These are phyloP conservation scores for Nicotiana benthamiana DNA, from an alignment of 257 asterid genomes.

Conservation along the genomic window DNA sequence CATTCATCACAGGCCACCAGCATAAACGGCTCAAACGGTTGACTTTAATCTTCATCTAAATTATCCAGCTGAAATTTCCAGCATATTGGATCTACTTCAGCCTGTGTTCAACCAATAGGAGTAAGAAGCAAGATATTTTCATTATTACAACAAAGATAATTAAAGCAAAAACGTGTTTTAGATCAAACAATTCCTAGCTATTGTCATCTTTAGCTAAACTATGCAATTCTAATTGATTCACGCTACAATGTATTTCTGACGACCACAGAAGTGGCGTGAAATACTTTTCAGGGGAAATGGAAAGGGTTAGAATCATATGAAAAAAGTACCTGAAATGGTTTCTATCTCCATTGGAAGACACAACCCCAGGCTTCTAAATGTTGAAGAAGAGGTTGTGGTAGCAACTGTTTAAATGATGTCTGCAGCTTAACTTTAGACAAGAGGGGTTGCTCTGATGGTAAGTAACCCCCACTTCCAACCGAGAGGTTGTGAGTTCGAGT, in stretches of 20 bases:
- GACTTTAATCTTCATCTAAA: constrained; percentile 16
- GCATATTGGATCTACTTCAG: constrained; percentile 63
- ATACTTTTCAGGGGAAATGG: neutral
- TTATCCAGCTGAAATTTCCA: constrained; percentile 61
- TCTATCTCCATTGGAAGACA: constrained; percentile 64
- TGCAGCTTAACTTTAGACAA: constrained; percentile 82
- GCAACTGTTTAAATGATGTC: constrained; percentile 39
- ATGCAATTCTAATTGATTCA: neutral
- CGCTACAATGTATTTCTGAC: neutral
- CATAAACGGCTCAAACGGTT: neutral
- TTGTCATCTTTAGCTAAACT: neutral
- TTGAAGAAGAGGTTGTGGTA: constrained; percentile 46
- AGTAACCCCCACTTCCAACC: no score
- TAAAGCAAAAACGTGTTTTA: neutral
- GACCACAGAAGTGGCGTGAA: neutral
- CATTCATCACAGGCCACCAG: neutral
- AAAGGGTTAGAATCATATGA: neutral
- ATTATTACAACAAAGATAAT: neutral
- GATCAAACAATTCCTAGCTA: neutral
- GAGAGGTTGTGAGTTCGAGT: no score
- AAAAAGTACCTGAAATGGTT: constrained; percentile 49
- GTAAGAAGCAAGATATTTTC: neutral
- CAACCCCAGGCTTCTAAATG: constrained; percentile 86
- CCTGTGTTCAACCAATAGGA: constrained; percentile 28
- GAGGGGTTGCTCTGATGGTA: no score